Percentiles rank a stretch among this genome's conserved stretches.
Evolutionary conservation across 2,329 filamentous ascomycete genomes (phyloP).

Genomic region (Aspergillus eucalypticola): DNA sequence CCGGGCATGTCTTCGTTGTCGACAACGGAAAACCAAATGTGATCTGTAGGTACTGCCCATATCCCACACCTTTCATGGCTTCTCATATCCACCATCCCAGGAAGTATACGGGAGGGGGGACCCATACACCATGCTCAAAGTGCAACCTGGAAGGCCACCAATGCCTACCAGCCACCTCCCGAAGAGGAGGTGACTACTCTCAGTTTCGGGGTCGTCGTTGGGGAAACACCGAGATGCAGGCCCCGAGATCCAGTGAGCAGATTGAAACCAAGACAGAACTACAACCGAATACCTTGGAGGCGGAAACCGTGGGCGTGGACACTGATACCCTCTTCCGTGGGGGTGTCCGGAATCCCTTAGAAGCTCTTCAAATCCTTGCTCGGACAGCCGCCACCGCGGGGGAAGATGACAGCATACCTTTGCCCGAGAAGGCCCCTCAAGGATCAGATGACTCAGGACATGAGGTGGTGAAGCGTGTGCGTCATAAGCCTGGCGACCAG

Average conservation of each 20-base stretch:
- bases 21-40: slow-evolving; percentile 18
- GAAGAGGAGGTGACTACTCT: slow-evolving; percentile 15
- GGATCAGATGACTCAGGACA: background rate
- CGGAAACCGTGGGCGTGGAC: too few species aligned
- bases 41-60: slow-evolving; percentile 12
- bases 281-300: background rate
- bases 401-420: background rate
- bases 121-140: background rate
- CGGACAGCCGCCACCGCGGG: background rate
- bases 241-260: background rate
- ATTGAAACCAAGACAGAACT: background rate
- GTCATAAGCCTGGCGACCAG: accelerated
- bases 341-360: slow-evolving; percentile 4
- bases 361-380: slow-evolving; percentile 12
- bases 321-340: background rate
- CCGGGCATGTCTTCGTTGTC: slow-evolving; percentile 15
- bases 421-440: too few species aligned
- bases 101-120: background rate
- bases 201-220: background rate
- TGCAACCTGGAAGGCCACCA: background rate
- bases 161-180: slow-evolving; percentile 12
- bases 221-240: background rate
- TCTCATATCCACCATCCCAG: background rate
- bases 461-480: too few species aligned
- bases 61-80: background rate